Base-by-base conservation (phyloP, 2,329 filamentous ascomycete species). In the Fusarium protoensiforme region DNA sequence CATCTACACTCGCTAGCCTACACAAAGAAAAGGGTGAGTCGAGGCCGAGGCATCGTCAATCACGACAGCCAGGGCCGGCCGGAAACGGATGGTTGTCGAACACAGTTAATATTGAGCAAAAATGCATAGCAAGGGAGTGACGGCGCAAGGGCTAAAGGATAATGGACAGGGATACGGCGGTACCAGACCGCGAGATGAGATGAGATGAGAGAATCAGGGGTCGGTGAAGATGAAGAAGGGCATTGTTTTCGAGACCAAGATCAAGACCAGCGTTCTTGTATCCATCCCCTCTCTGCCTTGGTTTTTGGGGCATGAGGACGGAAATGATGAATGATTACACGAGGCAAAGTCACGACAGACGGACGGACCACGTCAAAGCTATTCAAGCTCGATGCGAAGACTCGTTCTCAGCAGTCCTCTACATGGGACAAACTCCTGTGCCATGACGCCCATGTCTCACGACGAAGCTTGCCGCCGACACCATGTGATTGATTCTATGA, bases 71-170 rank as follows among this genome's bases (percentile, higher is more conserved):
- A 38, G 60, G 51, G 60, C 14, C 60, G 57, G 60, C 13, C 60
- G 41, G 66, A 65, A 59, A 57, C 51, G 67, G 71, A 53, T 63
- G 68, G 60, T 68, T 71, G 33, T 62, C 39, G 20, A 43, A 56
- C 53, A 58, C 54, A 64, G 64, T 51, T 51, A 13, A 20, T 39
- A 35, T 61, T 46, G 53, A 43, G 60, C 41, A 39, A 61, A 66
- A 56, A 69, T 71, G 72, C 78, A 79, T 79, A 76, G 72, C 77
- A 79, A 38, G 60, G 74, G 76, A 77, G 73, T 73, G 76, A 73
- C 54, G 78, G 78, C 78, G 75, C 67, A 73, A 63, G 48, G 69
- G 62, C 59, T 65, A 66, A 64, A 48, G 59, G 46, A 48, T 43
- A 46, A 41, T 35, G 38, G 57, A 62, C 38, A 53, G 27, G 41